Evolutionary conservation across 176 grass and related monocot species (phyloP).

Genomic region (Rhynchospora breviuscula): DNA sequence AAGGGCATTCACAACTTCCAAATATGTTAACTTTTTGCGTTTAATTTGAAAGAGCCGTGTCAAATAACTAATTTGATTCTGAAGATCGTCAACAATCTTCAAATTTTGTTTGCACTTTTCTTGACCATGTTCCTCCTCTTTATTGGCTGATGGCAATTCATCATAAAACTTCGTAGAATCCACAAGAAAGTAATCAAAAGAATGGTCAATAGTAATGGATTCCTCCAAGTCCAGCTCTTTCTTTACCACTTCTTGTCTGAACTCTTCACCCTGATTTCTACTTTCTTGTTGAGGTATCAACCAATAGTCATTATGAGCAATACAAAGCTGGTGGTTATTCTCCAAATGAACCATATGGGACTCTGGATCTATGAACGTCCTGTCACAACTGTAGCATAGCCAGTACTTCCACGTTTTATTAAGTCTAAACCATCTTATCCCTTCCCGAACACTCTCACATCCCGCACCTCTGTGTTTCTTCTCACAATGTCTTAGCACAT

Average conservation of each 20-base stretch:
- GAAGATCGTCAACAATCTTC: neutral
- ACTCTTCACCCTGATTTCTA: neutral
- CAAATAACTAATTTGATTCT: neutral
- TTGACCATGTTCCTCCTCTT: neutral
- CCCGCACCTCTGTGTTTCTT: neutral
- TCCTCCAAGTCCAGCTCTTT: neutral
- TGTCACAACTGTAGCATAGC: neutral
- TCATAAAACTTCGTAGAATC: neutral
- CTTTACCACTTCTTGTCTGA: neutral
- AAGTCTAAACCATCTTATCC: neutral
- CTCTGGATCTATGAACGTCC: neutral
- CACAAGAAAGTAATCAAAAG: neutral
- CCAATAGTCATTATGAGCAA: neutral
- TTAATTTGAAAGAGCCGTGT: neutral
- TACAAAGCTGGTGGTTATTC: neutral
- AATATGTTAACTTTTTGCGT: neutral
- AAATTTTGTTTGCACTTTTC: neutral
- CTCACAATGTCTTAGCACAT: neutral
- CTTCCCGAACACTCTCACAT: neutral
- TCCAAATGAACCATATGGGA: neutral
- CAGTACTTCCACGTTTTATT: neutral
- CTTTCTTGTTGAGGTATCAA: neutral
- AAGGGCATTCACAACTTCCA: neutral
- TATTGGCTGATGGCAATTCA: neutral
- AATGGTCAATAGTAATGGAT: neutral